These are phyloP conservation scores for Hydnomerulius pinastri DNA, from an alignment of 768 basidiomycete species.

Conservation along the genomic window DNA sequence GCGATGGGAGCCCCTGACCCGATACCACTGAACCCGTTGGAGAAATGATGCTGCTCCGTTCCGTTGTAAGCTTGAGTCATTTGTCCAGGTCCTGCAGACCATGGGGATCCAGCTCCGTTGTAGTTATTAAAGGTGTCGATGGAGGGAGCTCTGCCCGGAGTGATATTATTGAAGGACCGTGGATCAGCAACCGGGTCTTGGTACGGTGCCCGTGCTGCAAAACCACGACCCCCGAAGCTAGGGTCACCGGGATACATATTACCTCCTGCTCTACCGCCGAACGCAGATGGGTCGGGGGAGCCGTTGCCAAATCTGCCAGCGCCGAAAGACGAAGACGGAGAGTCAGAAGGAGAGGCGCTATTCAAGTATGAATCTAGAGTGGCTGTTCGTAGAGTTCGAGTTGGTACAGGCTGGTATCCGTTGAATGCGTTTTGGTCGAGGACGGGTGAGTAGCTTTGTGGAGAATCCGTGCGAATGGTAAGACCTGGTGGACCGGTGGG, in stretches of 20 bases:
- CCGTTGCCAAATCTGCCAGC: constrained; percentile 61
- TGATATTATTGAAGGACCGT: constrained; percentile 35
- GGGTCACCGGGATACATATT: constrained; percentile 41
- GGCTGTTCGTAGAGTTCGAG: constrained; percentile 57
- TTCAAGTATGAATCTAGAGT: constrained; percentile 64
- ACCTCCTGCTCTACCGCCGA: constrained; percentile 48
- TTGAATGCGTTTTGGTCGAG: constrained; percentile 43
- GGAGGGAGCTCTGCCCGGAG: constrained; percentile 32
- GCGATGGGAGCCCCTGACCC: constrained; percentile 19
- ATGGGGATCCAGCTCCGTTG: constrained; percentile 34
- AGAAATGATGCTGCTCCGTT: constrained; percentile 24
- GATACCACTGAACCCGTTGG: constrained; percentile 25
- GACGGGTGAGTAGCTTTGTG: constrained; percentile 42
- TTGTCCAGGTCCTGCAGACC: constrained; percentile 34
- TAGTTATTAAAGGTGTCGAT: constrained; percentile 44
- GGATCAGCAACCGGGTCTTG: constrained; percentile 44
- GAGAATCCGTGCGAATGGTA: constrained; percentile 48
- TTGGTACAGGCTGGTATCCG: constrained; percentile 68
- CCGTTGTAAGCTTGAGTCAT: constrained; percentile 20
- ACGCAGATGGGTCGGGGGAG: constrained; percentile 67
- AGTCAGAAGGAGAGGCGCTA: constrained; percentile 61
- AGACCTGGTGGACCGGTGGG: constrained; percentile 55
- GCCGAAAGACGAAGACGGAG: constrained; percentile 73
- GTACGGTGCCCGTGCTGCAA: constrained; percentile 38
- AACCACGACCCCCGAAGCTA: constrained; percentile 34